A percentile compares a stretch with the other conserved stretches of the same genome.
These are phyloP conservation scores for Heterobasidion parviporum DNA, from an alignment of 1,284 basidiomycete genomes.

Conservation along the genomic window DNA sequence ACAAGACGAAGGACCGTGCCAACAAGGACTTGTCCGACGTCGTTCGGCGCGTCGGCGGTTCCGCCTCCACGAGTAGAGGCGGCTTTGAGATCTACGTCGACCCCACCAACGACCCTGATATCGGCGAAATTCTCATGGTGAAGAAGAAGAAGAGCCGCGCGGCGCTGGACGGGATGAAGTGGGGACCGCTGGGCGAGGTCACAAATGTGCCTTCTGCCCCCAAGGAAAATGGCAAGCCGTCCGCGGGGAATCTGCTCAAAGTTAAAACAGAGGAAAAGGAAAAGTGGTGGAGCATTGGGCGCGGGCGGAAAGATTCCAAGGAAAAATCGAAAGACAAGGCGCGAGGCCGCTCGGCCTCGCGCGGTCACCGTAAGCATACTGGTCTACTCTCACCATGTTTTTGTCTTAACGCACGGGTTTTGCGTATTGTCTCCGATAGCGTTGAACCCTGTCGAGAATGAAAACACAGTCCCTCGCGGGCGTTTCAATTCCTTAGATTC, in stretches of 20 bases:
- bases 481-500: constrained; percentile 64
- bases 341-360: constrained; percentile 17
- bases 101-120: constrained; percentile 51
- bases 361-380: constrained; percentile 34
- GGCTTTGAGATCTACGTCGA: constrained; percentile 73
- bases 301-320: constrained; percentile 61
- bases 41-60: constrained; percentile 44
- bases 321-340: constrained; percentile 32
- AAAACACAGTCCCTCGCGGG: constrained; percentile 20
- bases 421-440: neutral
- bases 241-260: constrained; percentile 25
- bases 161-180: constrained; percentile 52
- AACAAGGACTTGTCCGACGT: constrained; percentile 54
- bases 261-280: constrained; percentile 52
- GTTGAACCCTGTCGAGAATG: neutral
- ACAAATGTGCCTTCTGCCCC: constrained; percentile 41
- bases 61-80: constrained; percentile 29
- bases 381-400: neutral
- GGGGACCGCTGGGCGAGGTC: constrained; percentile 47
- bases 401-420: neutral
- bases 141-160: constrained; percentile 72
- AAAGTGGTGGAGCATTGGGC: constrained; percentile 75
- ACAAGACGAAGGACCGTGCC: constrained; percentile 22
- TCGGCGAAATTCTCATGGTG: constrained; percentile 63
- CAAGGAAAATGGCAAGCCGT: constrained; percentile 5